Conservation (phyloP, 2,329 filamentous ascomycete species). For the Aspergillus sp. region DNA sequence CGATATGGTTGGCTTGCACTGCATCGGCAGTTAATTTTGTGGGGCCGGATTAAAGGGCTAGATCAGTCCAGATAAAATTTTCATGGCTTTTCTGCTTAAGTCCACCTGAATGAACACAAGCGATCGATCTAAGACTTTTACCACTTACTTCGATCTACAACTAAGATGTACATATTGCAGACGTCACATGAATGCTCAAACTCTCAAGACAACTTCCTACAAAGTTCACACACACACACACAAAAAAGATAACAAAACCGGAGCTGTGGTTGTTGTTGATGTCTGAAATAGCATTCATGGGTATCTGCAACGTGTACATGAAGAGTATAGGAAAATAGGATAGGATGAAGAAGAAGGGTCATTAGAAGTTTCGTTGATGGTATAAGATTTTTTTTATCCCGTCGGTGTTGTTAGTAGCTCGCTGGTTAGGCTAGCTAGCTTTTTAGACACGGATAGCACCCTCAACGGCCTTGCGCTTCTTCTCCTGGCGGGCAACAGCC, state of each 20-base stretch:
- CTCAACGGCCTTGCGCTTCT: slow-evolving; percentile 94
- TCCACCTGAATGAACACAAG: too few relatives aligned
- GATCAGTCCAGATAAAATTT: neutral
- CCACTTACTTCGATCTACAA: neutral
- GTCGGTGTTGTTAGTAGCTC: slow-evolving; percentile 17
- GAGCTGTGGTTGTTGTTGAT: neutral
- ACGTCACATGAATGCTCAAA: slow-evolving; percentile 30
- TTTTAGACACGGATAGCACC: slow-evolving; percentile 93
- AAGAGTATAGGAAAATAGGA: slow-evolving; percentile 17
- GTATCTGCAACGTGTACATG: slow-evolving; percentile 43
- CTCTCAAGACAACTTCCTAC: slow-evolving; percentile 3
- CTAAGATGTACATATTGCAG: slow-evolving; percentile 17
- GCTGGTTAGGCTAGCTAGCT: slow-evolving; percentile 31
- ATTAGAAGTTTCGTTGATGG: slow-evolving; percentile 9
- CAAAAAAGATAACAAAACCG: neutral
- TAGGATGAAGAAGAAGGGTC: neutral
- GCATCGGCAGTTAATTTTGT: neutral
- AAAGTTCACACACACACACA: too few relatives aligned
- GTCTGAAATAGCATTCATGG: slow-evolving; percentile 42
- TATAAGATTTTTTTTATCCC: neutral
- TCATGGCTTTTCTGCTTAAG: neutral
- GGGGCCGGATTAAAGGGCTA: neutral
- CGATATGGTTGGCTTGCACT: too few relatives aligned
- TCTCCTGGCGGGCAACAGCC: slow-evolving; percentile 74
- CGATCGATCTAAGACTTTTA: neutral